Base-by-base conservation (phyloP, 139 green algal species). In the Chlorella sp. region DNA sequence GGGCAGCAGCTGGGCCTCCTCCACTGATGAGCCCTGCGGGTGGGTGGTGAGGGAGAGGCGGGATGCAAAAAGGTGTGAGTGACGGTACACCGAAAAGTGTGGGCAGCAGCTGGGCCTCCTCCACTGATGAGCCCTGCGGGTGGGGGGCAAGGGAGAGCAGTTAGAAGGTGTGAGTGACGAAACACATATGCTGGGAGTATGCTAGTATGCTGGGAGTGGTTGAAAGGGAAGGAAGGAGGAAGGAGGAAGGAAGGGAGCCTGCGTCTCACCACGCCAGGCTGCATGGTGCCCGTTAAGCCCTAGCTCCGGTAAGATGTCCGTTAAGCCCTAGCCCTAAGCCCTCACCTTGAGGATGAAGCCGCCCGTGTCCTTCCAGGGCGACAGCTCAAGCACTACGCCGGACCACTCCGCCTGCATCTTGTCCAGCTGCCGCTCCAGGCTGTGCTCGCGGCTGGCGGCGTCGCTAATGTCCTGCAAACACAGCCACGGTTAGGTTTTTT, bases 1-100 rank as follows among this genome's bases (percentile, higher is more conserved):
- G n/a, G n/a, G 78, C 34, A 90, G 78, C 80, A 77, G 77, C 76
- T 85, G 70, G 31, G 77, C 85, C 69, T 90, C 85, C 74, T 90
- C 85, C 5, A 90, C 74, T 5, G 74, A 68, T 24, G 59, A 62
- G 6, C 67, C 67, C 64, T 70, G 64, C 33, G 29, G 20, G 5
- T 10, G 23, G 59, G 59, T 10, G 10, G 23, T 10, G 17, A 64
- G 23, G 26, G 59, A 4, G 23, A 22, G 59, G 59, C 22, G 23
- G 59, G 5, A 64, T 64, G 22, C 59, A n/a, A n/a, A n/a, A n/a
- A n/a, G n/a, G n/a, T n/a, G n/a, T n/a, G n/a, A 26, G 49, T 59
- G 10, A 63, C 29, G 6, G 6, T 30, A n/a, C 6, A 63, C 3
- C 29, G 17, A 30, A n/a, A n/a, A n/a, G n/a, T n/a, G n/a, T n/a